Evolutionary conservation across 108 stramenopile genomes (phyloP).

Genomic region (Cyclotella atomus): DNA sequence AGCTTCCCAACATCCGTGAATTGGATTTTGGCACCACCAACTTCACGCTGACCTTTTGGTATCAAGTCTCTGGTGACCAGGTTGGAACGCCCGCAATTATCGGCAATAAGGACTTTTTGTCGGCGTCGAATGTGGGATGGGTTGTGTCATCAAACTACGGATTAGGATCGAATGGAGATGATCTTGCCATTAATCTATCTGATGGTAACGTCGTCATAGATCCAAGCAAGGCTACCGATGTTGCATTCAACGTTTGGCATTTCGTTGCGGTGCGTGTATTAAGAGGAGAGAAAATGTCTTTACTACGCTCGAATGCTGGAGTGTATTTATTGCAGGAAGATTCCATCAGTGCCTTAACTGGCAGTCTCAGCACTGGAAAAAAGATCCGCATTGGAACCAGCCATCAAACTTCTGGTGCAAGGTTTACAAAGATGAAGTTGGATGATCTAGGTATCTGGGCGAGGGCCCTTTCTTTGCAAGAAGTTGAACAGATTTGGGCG

Average conservation of each 20-base stretch:
- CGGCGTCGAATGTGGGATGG: conserved; percentile 18
- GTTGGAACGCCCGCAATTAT: conserved; percentile 16
- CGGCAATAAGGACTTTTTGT: conserved; percentile 19
- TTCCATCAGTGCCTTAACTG: conserved; percentile 9
- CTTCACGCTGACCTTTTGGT: conserved; percentile 33
- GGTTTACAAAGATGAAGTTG: conserved; percentile 25
- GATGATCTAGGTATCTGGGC: conserved; percentile 17
- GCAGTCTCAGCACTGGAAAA: conserved; percentile 1
- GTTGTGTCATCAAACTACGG: conserved; percentile 29
- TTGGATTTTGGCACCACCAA: conserved; percentile 11
- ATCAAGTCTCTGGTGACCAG: conserved; percentile 17
- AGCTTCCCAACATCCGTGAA: conserved; percentile 9
- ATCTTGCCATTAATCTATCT: conserved; percentile 13
- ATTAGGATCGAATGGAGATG: conserved; percentile 28
- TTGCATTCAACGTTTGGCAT: conserved; percentile 18
- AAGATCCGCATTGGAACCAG: conserved; percentile 8
- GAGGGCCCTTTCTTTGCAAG: conserved; percentile 9
- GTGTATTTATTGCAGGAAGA: conserved; percentile 8
- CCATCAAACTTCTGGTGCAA: background rate
- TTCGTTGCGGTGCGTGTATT: conserved; percentile 27
- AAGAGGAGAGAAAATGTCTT: conserved; percentile 15
- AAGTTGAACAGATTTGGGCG: conserved; percentile 4
- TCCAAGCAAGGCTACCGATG: conserved; percentile 16
- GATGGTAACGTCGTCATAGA: conserved; percentile 6
- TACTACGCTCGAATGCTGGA: conserved; percentile 13